A percentile compares a stretch with the other conserved stretches of the same genome.
phyloP scores from a whole-genome alignment of 306 rosid species.

The Mimosa pudica region DNA sequence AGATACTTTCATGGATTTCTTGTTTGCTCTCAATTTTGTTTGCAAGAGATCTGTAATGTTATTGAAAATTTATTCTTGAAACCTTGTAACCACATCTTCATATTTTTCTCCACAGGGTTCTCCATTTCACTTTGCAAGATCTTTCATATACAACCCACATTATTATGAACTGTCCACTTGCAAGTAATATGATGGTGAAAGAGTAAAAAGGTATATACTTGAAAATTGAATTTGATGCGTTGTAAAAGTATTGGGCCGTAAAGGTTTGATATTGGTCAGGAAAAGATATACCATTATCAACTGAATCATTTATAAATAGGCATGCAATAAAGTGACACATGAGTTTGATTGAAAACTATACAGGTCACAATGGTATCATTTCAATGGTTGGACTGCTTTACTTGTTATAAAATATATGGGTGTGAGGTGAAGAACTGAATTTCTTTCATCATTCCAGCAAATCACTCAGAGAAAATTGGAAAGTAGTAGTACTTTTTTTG shows the following conservation, averaged over 20 bases:
- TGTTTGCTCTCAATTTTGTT: slow-evolving; percentile 47
- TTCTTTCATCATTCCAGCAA: background rate
- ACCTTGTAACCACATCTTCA: slow-evolving; percentile 23
- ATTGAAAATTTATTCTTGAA: background rate
- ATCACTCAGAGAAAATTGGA: background rate
- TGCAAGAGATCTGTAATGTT: slow-evolving; percentile 18
- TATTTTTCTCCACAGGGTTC: slow-evolving; percentile 6
- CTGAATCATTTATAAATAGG: background rate
- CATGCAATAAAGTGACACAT: background rate
- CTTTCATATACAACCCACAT: background rate
- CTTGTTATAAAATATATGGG: background rate
- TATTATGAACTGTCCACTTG: background rate
- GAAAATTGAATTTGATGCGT: background rate
- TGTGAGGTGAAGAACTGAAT: background rate
- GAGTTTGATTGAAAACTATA: background rate
- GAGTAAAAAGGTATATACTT: background rate
- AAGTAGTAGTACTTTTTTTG: background rate
- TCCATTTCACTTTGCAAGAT: background rate
- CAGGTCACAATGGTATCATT: background rate
- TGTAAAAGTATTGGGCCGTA: background rate
- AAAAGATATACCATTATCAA: background rate
- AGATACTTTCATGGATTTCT: slow-evolving; percentile 30
- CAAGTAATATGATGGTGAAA: background rate
- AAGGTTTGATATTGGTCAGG: background rate
- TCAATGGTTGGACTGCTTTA: background rate